Evolutionary conservation across 441 rosid genomes (phyloP), one percentile per base, ranked within the genome.

Genomic region (Gossypium gossypioides): DNA sequence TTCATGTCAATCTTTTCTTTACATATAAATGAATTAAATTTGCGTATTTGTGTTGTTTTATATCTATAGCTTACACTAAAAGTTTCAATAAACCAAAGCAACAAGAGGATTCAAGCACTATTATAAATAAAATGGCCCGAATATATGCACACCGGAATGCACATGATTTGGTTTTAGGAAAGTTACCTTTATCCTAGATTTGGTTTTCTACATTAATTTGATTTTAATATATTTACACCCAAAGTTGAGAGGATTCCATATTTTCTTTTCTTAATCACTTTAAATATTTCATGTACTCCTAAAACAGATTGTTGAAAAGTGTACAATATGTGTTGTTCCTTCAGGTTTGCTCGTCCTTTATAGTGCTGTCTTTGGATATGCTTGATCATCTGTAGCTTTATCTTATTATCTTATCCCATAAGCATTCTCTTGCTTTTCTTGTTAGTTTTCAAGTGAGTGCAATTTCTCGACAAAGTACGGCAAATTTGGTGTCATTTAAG

Each of bases 381-480:
- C 59, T 68, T 16, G 59, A 68, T 50, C 44, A 68, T 27, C 59
- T 51, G 5, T 68, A 68, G 6, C 60, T 16, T 16, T 51, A 68
- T 51, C 25, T 51, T 44, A 15, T 32, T 60, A 32, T 29, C 16
- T 29, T 40, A 19, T 22, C 50, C 16, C 13, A 2, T 3, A 65
- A 65, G 32, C 69, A 65, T 48, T 66, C 22, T 48, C 21, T 46
- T 10, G 46, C 19, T 63, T 18, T 37, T 40, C 18, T 46, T 66
- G 57, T 67, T 29, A 3, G 12, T 48, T 46, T 27, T 51, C 32
- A 68, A 29, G 32, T 51, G 25, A 16, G 40, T 51, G 71, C 46
- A 27, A 50, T 57, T 67, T 25, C 58, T 50, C 25, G 50, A 63
- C 8, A 16, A 65, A 24, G 13, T 13, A 44, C 3, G 37, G 18